Evolutionary conservation across 2,329 filamentous ascomycete genomes (phyloP).

Genomic region (Ilyonectria mors-panacis): DNA sequence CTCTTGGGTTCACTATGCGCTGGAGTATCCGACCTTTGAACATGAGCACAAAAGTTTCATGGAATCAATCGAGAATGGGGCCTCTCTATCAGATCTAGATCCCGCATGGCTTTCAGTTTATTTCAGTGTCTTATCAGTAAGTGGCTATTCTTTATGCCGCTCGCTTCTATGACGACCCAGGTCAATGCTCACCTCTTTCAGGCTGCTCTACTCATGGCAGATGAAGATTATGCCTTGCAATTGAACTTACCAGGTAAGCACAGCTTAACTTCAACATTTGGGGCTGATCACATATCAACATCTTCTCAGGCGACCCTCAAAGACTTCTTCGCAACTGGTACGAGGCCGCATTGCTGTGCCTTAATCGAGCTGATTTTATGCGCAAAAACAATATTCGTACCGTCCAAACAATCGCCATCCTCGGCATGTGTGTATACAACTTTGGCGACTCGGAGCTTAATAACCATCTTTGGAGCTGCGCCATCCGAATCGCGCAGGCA

Average conservation of each 20-base stretch:
- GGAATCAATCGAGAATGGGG: constrained; percentile 3
- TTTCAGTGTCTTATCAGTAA: constrained; percentile 30
- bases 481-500: constrained; percentile 13
- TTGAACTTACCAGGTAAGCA: constrained; percentile 12
- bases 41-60: constrained; percentile 25
- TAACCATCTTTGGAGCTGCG: constrained; percentile 19
- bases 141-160: neutral
- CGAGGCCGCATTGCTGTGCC: constrained; percentile 26
- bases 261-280: no score
- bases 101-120: constrained; percentile 30
- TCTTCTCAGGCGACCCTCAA: constrained; percentile 5
- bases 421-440: constrained; percentile 28
- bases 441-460: constrained; percentile 29
- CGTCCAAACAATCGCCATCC: constrained; percentile 29
- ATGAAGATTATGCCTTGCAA: constrained; percentile 19
- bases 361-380: constrained; percentile 23
- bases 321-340: constrained; percentile 26
- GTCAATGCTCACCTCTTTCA: neutral
- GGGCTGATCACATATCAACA: neutral
- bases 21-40: constrained; percentile 30
- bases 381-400: constrained; percentile 11
- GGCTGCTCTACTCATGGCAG: constrained; percentile 30
- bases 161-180: neutral
- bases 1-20: constrained; percentile 32
- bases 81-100: constrained; percentile 10